Percentiles rank a stretch among this genome's conserved stretches.
These are phyloP conservation scores for Monotropa hypopitys DNA, from an alignment of 179 eudicot species.

Conservation along the genomic window DNA sequence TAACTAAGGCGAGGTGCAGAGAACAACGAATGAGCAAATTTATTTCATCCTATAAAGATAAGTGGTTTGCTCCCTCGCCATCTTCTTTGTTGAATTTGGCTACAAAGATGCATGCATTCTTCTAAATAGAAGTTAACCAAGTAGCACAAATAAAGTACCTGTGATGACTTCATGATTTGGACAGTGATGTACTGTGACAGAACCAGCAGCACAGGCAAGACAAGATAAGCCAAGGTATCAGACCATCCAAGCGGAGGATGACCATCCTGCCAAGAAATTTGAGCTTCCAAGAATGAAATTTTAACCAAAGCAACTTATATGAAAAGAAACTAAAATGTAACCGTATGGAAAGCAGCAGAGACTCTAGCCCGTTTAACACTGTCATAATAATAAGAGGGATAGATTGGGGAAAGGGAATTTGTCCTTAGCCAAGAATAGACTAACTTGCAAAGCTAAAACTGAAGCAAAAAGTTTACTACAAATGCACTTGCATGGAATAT, in stretches of 20 bases:
- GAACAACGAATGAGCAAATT: conserved; percentile 1
- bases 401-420: neutral
- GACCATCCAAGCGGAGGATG: conserved; percentile 98
- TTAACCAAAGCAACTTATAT: neutral
- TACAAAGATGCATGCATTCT: neutral
- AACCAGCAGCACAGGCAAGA: conserved; percentile 67
- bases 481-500: neutral
- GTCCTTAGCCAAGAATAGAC: neutral
- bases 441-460: neutral
- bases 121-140: neutral
- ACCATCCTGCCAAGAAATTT: conserved; percentile 55
- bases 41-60: neutral
- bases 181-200: conserved; percentile 72
- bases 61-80: neutral
- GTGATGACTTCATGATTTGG: conserved; percentile 91
- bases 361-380: neutral
- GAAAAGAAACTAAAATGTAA: neutral
- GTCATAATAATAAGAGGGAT: neutral
- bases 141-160: conserved; percentile 29
- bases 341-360: neutral
- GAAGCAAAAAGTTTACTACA: neutral
- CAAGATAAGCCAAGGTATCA: conserved; percentile 87
- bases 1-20: neutral
- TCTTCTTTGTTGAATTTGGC: neutral
- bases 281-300: conserved; percentile 2